phyloP scores from a whole-genome alignment of 208 protist genomes.

The Leptomonas pyrrhocoris region DNA sequence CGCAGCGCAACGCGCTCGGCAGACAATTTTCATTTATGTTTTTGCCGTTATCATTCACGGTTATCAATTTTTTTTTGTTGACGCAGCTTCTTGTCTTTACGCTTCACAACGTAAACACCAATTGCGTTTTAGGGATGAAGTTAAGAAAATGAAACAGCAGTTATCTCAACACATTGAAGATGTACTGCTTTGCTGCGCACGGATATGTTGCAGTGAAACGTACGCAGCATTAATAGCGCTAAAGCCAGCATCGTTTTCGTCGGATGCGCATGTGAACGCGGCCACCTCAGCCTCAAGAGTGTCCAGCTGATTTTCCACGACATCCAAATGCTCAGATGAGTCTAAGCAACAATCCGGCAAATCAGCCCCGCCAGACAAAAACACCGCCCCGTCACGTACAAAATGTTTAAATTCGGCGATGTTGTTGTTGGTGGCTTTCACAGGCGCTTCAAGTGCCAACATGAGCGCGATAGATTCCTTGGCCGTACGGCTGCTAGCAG shows the following conservation, averaged over 20 bases:
- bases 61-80: too few species aligned
- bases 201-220: neutral
- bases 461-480: neutral
- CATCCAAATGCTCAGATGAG: neutral
- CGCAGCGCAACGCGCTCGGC: too few species aligned
- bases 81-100: too few species aligned
- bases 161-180: conserved; percentile 4
- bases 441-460: neutral
- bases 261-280: neutral
- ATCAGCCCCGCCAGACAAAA: neutral
- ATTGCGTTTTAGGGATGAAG: neutral
- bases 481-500: neutral
- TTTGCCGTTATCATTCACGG: too few species aligned
- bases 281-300: neutral
- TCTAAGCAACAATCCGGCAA: neutral
- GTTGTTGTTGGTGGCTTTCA: neutral
- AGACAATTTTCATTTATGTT: too few species aligned
- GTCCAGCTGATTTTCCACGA: neutral
- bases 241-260: neutral
- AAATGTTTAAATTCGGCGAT: neutral
- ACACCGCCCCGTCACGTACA: neutral
- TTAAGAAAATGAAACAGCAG: conserved; percentile 1
- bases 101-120: too few species aligned
- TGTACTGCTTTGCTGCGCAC: neutral
- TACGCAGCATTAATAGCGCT: conserved; percentile 1